A percentile compares a stretch with the other conserved stretches of the same genome.
These are phyloP conservation scores for Pyrenochaeta sp. DNA, from an alignment of 2,329 filamentous ascomycete species.

Conservation along the genomic window DNA sequence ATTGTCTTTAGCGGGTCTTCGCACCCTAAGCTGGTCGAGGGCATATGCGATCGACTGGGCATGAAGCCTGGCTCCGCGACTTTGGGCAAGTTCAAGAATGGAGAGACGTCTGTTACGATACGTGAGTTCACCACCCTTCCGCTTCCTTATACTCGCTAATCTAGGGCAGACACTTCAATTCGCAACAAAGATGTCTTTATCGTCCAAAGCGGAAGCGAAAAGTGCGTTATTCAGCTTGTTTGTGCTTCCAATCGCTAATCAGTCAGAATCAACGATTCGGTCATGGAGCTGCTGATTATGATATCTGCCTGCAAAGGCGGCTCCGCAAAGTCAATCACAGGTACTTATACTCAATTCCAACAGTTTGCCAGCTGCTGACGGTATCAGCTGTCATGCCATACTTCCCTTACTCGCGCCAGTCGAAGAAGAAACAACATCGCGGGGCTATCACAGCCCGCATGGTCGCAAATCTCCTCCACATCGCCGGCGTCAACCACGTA, in stretches of 20 bases:
- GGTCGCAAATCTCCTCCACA: conserved; percentile 91
- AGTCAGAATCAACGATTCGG: conserved; percentile 87
- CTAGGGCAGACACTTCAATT: conserved; percentile 68
- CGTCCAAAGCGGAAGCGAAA: conserved; percentile 92
- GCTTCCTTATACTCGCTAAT: conserved; percentile 24
- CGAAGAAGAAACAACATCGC: conserved; percentile 97
- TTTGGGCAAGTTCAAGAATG: conserved; percentile 73
- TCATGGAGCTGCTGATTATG: conserved; percentile 99
- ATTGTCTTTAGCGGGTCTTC: conserved; percentile 74
- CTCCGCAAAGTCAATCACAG: conserved; percentile 94
- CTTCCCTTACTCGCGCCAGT: conserved; percentile 99
- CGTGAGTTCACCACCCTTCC: conserved; percentile 50
- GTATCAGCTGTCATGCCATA: conserved; percentile 82
- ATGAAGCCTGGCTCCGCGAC: conserved; percentile 67
- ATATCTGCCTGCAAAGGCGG: conserved; percentile 98
- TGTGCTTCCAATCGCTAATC: conserved; percentile 30
- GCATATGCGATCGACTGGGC: conserved; percentile 72
- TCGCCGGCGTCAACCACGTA: conserved; percentile 96
- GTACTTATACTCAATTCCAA: conserved; percentile 60
- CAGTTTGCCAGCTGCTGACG: conserved; percentile 21
- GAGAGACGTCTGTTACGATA: conserved; percentile 74
- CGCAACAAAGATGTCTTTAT: conserved; percentile 99
- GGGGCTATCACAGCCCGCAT: conserved; percentile 97
- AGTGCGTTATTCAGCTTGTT: conserved; percentile 53
- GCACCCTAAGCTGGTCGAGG: conserved; percentile 69